Evolutionary conservation across 176 grass and related monocot genomes (phyloP), one percentile per base, ranked within the genome.

Genomic region (Musa troglodytarum): DNA sequence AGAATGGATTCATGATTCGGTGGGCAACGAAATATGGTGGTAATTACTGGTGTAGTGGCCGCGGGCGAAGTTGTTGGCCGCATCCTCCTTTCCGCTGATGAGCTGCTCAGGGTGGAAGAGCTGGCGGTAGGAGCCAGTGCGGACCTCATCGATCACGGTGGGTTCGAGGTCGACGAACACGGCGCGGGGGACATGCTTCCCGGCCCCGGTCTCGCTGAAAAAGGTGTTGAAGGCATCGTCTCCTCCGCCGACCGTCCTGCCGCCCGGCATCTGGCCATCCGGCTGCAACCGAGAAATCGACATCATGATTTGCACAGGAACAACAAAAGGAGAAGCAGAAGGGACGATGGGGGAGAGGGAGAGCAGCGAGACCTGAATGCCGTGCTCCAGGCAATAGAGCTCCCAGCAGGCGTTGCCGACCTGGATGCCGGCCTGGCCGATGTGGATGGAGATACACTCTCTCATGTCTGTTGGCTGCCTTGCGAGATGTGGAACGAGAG

Each of bases 371-470:
- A 43, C 34, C 34, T 43, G 34, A 43, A 96, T 96, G 52, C 84
- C 86, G 55, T 92, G 89, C 81, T 92, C 89, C 81, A 84, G 86
- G 83, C 89, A 92, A 84, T 92, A 92, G 53, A 92, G 86, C 57
- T 92, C 89, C 89, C 89, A 88, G 83, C 89, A 92, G 65, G 92
- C 82, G 83, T 96, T 91, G 23, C 92, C 89, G 68, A 96, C 89
- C 84, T 96, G 92, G 75, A 96, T 89, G 52, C 90, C 79, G 20
- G 84, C 84, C 85, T 89, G 87, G 65, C 90, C 90, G 74, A 93
- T 92, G 86, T 92, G 89, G 83, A 92, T 81, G 68, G 34, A 43
- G 34, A 43, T 43, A 0, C 34, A 43, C 34, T 43, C 34, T 43
- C 34, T 43, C 34, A 43, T 43, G 34, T 43, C 4, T 43, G 34